These are phyloP conservation scores for Chlamydomonas reinhardtii DNA, from an alignment of 163 green algal genomes.

Conservation along the genomic window DNA sequence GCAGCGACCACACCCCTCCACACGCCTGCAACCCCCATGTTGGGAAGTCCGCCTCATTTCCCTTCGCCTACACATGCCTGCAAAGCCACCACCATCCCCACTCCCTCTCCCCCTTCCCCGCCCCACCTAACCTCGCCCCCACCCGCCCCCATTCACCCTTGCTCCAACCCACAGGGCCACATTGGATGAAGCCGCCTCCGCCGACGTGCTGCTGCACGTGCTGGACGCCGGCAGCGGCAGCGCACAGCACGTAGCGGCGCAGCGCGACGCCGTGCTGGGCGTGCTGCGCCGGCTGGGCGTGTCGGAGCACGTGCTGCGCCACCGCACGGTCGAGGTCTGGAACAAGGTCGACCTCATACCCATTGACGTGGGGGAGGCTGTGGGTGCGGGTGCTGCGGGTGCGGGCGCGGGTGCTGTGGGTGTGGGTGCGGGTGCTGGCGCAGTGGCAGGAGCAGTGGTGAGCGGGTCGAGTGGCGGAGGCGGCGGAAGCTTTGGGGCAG, in stretches of 20 bases:
- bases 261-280: slow-evolving; percentile 60
- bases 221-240: slow-evolving; percentile 66
- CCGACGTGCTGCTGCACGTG: slow-evolving; percentile 79
- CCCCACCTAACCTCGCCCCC: too few relatives aligned
- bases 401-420: too few relatives aligned
- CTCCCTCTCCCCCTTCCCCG: too few relatives aligned
- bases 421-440: too few relatives aligned
- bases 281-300: slow-evolving; percentile 64
- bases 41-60: too few relatives aligned
- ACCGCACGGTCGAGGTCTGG: slow-evolving; percentile 71
- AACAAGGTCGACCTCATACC: slow-evolving; percentile 68
- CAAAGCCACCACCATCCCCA: too few relatives aligned
- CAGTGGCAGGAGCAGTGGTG: not conserved
- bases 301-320: slow-evolving; percentile 49
- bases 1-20: too few relatives aligned
- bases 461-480: not conserved
- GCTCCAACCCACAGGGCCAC: slow-evolving; percentile 56
- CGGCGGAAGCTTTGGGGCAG: too few relatives aligned
- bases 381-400: too few relatives aligned
- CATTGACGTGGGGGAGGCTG: too few relatives aligned
- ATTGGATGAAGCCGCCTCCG: slow-evolving; percentile 78
- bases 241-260: slow-evolving; percentile 48
- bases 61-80: too few relatives aligned
- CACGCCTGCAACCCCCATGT: too few relatives aligned
- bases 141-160: not conserved